These are phyloP conservation scores for Xylaria sp. DNA, from an alignment of 2,329 filamentous ascomycete species.

Conservation along the genomic window DNA sequence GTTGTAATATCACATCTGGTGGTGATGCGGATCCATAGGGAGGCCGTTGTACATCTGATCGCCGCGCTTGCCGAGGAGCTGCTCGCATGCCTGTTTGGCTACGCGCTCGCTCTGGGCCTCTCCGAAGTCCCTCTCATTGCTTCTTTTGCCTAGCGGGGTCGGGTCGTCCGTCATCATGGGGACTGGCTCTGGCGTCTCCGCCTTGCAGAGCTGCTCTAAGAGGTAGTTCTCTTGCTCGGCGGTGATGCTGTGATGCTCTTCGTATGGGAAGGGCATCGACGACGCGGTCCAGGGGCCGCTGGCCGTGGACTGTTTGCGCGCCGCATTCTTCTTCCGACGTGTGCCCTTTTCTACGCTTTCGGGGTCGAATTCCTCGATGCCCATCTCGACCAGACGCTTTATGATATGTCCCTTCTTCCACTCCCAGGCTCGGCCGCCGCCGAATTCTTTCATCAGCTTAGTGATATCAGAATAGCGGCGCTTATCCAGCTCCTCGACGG, in stretches of 20 bases:
- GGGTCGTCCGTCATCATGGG: conserved; percentile 26
- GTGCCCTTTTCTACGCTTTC: conserved; percentile 45
- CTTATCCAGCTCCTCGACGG: conserved; percentile 42
- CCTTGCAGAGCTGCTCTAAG: conserved; percentile 34
- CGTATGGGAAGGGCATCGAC: conserved; percentile 21
- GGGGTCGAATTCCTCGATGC: conserved; percentile 48
- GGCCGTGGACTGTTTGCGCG: conserved; percentile 21
- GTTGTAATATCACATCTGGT: conserved; percentile 12
- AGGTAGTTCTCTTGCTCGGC: conserved; percentile 39
- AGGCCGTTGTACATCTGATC: conserved; percentile 28
- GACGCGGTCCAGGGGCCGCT: conserved; percentile 24
- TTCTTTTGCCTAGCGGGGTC: conserved; percentile 22
- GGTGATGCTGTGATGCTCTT: conserved; percentile 31
- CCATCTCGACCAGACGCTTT: conserved; percentile 51
- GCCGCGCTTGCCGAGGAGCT: conserved; percentile 33
- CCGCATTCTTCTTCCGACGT: conserved; percentile 43
- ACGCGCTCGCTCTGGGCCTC: conserved; percentile 40
- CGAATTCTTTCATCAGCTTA: conserved; percentile 50
- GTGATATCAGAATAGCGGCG: conserved; percentile 48
- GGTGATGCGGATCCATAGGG: conserved; percentile 14
- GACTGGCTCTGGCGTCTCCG: conserved; percentile 23
- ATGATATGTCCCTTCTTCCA: conserved; percentile 55
- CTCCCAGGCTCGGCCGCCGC: conserved; percentile 53
- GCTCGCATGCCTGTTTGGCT: conserved; percentile 43
- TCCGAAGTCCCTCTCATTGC: conserved; percentile 19